Evolutionary conservation across 768 basidiomycete genomes (phyloP).

Genomic region (Phaffia australis): DNA sequence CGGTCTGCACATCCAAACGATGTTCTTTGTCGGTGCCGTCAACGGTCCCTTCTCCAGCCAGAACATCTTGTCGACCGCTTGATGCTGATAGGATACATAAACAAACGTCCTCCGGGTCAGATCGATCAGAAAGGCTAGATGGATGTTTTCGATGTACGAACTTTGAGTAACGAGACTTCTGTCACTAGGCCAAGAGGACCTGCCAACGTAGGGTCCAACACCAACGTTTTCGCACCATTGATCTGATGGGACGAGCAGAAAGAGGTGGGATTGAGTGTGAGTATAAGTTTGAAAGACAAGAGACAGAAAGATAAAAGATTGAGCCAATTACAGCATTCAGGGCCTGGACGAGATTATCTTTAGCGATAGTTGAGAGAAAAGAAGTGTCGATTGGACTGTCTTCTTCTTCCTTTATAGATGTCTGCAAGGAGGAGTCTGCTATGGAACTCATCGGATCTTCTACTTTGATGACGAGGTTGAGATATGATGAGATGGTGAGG

Average conservation of each 20-base stretch:
- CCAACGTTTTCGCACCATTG: conserved; percentile 80
- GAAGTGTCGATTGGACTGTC: conserved; percentile 13
- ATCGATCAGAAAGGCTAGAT: background rate
- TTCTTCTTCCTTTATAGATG: background rate
- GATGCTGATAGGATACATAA: conserved; percentile 52
- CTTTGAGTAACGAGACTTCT: conserved; percentile 86
- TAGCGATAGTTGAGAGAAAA: conserved; percentile 3
- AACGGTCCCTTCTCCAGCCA: conserved; percentile 87
- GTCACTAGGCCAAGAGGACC: conserved; percentile 92
- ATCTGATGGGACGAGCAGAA: conserved; percentile 28
- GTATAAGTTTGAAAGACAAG: background rate
- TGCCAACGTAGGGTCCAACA: conserved; percentile 75
- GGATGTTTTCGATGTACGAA: conserved; percentile 34
- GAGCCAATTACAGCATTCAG: conserved; percentile 16
- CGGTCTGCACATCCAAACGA: conserved; percentile 87
- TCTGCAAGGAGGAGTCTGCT: background rate
- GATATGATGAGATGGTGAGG: too few relatives aligned
- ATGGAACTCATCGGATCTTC: too few relatives aligned
- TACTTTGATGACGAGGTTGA: too few relatives aligned
- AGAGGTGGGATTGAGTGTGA: background rate
- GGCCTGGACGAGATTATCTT: conserved; percentile 13
- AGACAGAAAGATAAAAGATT: background rate
- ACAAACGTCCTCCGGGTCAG: background rate
- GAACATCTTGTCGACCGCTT: conserved; percentile 99
- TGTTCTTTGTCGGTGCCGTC: conserved; percentile 68